These are phyloP conservation scores for Brettanomyces nanus DNA, from an alignment of 805 yeast genomes.

Conservation along the genomic window DNA sequence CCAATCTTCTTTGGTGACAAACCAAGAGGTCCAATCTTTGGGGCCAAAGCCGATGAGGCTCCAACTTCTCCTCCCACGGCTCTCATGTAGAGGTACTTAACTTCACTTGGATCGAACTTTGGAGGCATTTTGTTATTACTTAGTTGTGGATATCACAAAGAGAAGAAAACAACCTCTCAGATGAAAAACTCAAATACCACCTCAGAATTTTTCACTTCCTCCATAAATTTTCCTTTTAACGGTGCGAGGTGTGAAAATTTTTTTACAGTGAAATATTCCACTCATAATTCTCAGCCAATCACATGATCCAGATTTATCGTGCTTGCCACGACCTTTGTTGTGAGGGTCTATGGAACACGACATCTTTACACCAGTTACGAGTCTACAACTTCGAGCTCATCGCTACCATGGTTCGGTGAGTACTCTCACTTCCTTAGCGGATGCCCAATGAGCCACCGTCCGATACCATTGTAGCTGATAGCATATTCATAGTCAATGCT, in stretches of 20 bases:
- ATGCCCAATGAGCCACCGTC: slow-evolving; percentile 49
- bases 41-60: slow-evolving; percentile 99
- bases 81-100: slow-evolving; percentile 96
- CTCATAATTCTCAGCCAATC: too few species aligned
- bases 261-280: too few species aligned
- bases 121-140: slow-evolving; percentile 79
- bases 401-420: slow-evolving; percentile 43
- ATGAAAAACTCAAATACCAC: neutral
- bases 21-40: slow-evolving; percentile 99
- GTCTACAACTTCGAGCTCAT: too few species aligned
- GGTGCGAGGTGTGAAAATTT: too few species aligned
- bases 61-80: slow-evolving; percentile 99
- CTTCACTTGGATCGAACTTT: slow-evolving; percentile 98
- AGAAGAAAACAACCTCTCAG: too few species aligned
- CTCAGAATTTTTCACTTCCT: neutral
- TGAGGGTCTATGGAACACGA: too few species aligned
- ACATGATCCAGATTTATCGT: too few species aligned
- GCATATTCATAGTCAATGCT: neutral
- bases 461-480: slow-evolving; percentile 19
- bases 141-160: too few species aligned
- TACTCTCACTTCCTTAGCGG: slow-evolving; percentile 46
- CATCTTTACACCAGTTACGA: too few species aligned
- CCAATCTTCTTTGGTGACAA: slow-evolving; percentile 99
- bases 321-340: too few species aligned
- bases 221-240: neutral